These are phyloP conservation scores for Mycena capillaripes DNA, from an alignment of 768 basidiomycete species.

Conservation along the genomic window DNA sequence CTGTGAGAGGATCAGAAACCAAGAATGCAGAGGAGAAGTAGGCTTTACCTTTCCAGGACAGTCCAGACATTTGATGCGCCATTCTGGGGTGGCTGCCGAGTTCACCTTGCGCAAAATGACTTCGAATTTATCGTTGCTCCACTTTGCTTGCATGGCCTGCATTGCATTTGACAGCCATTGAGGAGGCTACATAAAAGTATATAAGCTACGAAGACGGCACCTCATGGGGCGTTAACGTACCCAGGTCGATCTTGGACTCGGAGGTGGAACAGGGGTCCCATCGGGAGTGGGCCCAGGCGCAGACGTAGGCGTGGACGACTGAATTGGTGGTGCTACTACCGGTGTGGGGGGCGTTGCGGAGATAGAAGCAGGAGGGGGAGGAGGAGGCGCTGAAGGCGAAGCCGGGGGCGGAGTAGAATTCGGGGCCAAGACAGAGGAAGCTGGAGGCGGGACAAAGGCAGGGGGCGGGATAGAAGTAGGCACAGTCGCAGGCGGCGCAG, in stretches of 20 bases:
- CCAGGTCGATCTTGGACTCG: slow-evolving; percentile 43
- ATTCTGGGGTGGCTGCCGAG: slow-evolving; percentile 69
- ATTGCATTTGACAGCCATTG: slow-evolving; percentile 80
- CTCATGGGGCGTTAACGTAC: slow-evolving; percentile 1
- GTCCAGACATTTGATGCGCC: slow-evolving; percentile 94
- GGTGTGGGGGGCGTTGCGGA: not conserved
- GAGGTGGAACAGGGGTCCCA: slow-evolving; percentile 12
- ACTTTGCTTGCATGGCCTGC: slow-evolving; percentile 75
- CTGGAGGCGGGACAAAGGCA: slow-evolving; percentile 19
- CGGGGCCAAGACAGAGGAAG: slow-evolving; percentile 2
- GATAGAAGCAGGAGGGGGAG: slow-evolving; percentile 5
- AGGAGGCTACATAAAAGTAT: slow-evolving; percentile 57
- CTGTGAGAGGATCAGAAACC: slow-evolving; percentile 50
- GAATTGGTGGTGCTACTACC: not conserved
- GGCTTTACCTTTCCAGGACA: slow-evolving; percentile 89
- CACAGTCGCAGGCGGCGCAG: slow-evolving; percentile 3
- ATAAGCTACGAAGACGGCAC: slow-evolving; percentile 9
- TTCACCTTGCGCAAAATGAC: slow-evolving; percentile 73
- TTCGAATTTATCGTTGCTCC: slow-evolving; percentile 88
- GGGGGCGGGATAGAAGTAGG: slow-evolving; percentile 34
- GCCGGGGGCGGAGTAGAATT: slow-evolving; percentile 31
- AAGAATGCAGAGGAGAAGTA: not conserved
- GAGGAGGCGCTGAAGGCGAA: not conserved
- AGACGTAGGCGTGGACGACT: slow-evolving; percentile 38
- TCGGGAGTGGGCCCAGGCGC: slow-evolving; percentile 14